Percentiles rank a stretch among this genome's conserved stretches.
Conservation (phyloP, 345 rosid species). For the Mercurialis annua region DNA sequence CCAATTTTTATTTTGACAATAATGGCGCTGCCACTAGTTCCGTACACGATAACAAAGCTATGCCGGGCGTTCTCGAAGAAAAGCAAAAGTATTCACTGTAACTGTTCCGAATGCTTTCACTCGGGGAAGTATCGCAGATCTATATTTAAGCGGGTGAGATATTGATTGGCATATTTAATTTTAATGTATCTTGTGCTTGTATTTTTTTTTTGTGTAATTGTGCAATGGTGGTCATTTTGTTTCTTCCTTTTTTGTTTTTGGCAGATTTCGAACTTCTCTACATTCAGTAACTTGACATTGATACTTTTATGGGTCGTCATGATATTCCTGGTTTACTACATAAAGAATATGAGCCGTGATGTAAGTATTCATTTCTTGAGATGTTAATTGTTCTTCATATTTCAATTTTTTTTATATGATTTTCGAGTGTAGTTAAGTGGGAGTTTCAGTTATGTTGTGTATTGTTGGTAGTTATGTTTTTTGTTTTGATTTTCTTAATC, state of each 20-base stretch:
- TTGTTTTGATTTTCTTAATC: slow-evolving; percentile 16
- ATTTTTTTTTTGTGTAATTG: not conserved
- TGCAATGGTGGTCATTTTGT: slow-evolving; percentile 10
- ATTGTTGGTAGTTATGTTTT: slow-evolving; percentile 6
- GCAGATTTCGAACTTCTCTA: slow-evolving; percentile 93
- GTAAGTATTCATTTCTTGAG: slow-evolving; percentile 34
- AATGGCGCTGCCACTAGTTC: slow-evolving; percentile 91
- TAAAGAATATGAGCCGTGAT: slow-evolving; percentile 82
- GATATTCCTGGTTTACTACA: slow-evolving; percentile 87
- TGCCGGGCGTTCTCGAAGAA: slow-evolving; percentile 71
- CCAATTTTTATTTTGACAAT: slow-evolving; percentile 95
- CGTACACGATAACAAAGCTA: slow-evolving; percentile 69
- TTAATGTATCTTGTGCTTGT: not conserved
- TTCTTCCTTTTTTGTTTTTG: slow-evolving; percentile 5
- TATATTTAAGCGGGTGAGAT: slow-evolving; percentile 65
- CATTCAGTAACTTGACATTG: slow-evolving; percentile 82
- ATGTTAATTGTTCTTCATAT: slow-evolving; percentile 1
- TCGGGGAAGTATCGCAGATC: slow-evolving; percentile 89
- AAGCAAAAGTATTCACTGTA: slow-evolving; percentile 69
- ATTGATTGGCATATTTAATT: not conserved
- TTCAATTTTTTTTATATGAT: not conserved
- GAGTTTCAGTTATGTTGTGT: not conserved
- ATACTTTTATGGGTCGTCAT: slow-evolving; percentile 79
- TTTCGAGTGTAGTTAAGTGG: not conserved
- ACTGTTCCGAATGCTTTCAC: slow-evolving; percentile 70